Conservation (phyloP, 2,329 filamentous ascomycete species). For the Penicillium crustosum region DNA sequence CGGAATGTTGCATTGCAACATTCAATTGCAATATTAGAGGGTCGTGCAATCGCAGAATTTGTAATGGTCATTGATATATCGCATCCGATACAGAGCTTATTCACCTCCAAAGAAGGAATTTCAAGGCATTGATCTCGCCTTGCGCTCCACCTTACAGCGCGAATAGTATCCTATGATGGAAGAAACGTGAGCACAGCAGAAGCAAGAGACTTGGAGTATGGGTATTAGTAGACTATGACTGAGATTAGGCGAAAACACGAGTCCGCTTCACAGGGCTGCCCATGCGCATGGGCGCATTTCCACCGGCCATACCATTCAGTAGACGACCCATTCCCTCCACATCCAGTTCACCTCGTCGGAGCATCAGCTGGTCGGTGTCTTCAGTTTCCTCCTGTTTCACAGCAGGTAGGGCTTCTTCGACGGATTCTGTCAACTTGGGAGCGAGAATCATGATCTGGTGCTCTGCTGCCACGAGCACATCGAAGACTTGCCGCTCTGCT, state of each 20-base stretch:
- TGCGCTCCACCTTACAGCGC: slow-evolving; percentile 55
- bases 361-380: slow-evolving; percentile 43
- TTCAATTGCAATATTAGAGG: slow-evolving; percentile 15
- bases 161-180: slow-evolving; percentile 30
- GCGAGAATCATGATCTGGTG: slow-evolving; percentile 42
- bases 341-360: slow-evolving; percentile 46
- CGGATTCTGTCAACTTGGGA: slow-evolving; percentile 30
- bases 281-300: slow-evolving; percentile 31
- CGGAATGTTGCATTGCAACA: not conserved
- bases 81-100: slow-evolving; percentile 55
- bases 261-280: slow-evolving; percentile 40
- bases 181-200: slow-evolving; percentile 5
- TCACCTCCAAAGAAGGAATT: slow-evolving; percentile 38
- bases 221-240: slow-evolving; percentile 36
- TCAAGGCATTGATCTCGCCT: slow-evolving; percentile 54
- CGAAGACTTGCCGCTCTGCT: slow-evolving; percentile 29
- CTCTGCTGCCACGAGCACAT: slow-evolving; percentile 44
- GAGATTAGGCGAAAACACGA: slow-evolving; percentile 36
- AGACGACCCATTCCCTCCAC: slow-evolving; percentile 51
- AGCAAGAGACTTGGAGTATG: slow-evolving; percentile 18
- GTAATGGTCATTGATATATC: slow-evolving; percentile 45
- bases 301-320: slow-evolving; percentile 44
- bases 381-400: slow-evolving; percentile 20
- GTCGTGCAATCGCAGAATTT: slow-evolving; percentile 11
- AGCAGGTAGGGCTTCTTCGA: slow-evolving; percentile 15